Evolutionary conservation across 2,329 filamentous ascomycete genomes (phyloP).

Genomic region (Blastomyces silverae): DNA sequence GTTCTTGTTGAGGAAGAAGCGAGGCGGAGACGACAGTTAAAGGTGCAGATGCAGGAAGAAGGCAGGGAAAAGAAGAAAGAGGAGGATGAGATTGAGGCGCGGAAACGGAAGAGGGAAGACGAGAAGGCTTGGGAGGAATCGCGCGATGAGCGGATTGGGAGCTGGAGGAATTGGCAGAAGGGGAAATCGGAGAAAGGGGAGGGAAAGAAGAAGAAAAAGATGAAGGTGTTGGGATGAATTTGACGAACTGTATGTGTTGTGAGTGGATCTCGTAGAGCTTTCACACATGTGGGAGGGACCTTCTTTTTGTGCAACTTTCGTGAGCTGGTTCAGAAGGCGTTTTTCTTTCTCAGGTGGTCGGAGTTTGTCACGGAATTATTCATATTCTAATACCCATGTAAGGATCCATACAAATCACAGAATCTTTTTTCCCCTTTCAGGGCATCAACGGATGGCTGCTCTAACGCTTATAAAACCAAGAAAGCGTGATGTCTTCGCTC

Average conservation of each 20-base stretch:
- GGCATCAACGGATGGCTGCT: not conserved
- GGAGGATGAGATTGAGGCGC: slow-evolving; percentile 73
- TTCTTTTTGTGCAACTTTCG: not conserved
- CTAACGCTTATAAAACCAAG: not conserved
- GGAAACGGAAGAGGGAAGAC: slow-evolving; percentile 82
- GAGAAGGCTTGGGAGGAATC: slow-evolving; percentile 95
- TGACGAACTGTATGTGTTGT: not conserved
- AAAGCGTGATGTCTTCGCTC: not conserved
- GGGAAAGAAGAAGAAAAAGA: slow-evolving; percentile 51
- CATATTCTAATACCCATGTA: slow-evolving; percentile 2
- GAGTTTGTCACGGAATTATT: slow-evolving; percentile 9
- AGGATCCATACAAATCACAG: not conserved
- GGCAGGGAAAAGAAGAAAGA: slow-evolving; percentile 77
- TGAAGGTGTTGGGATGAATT: slow-evolving; percentile 44
- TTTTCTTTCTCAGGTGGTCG: not conserved
- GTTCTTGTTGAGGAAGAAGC: slow-evolving; percentile 92
- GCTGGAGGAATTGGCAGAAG: slow-evolving; percentile 90
- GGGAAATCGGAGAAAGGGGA: slow-evolving; percentile 45
- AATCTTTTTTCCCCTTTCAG: not conserved
- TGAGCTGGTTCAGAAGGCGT: slow-evolving; percentile 5
- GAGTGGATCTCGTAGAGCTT: not conserved
- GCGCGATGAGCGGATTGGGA: slow-evolving; percentile 81
- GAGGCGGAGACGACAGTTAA: slow-evolving; percentile 72
- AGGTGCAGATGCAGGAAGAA: slow-evolving; percentile 95
- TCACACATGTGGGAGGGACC: too few relatives aligned